Conservation (phyloP, 148 eudicot species). For the Beta vulgaris region DNA sequence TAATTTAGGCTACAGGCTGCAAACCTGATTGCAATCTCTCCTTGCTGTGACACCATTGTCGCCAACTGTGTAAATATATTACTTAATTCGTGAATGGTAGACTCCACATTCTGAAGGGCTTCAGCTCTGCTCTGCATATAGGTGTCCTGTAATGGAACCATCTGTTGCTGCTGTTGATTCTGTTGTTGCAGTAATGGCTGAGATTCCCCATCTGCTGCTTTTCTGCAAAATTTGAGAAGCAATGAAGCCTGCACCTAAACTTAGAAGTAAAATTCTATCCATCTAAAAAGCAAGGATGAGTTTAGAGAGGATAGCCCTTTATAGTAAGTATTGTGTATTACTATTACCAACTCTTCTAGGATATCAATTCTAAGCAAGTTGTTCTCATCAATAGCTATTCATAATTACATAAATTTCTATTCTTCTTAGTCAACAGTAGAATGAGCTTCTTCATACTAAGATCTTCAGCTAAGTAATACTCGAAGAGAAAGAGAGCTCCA, state of each 20-base stretch:
- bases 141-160: slow-evolving; percentile 76
- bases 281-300: background rate
- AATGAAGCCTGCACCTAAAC: background rate
- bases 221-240: slow-evolving; percentile 36
- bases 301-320: background rate
- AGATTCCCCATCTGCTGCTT: slow-evolving; percentile 58
- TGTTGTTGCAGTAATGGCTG: slow-evolving; percentile 74
- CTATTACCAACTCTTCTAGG: background rate
- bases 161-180: slow-evolving; percentile 58
- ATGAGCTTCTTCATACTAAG: too few species aligned
- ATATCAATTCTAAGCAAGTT: background rate
- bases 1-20: slow-evolving; percentile 4
- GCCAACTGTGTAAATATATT: slow-evolving; percentile 76
- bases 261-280: background rate
- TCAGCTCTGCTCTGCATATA: slow-evolving; percentile 90
- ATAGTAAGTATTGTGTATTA: background rate
- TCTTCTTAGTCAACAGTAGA: too few species aligned
- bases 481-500: too few species aligned
- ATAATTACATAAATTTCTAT: background rate
- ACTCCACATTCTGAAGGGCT: slow-evolving; percentile 80
- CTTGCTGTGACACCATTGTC: slow-evolving; percentile 82
- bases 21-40: slow-evolving; percentile 80
- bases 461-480: too few species aligned
- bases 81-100: slow-evolving; percentile 79
- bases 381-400: background rate